Conservation (phyloP, 768 basidiomycete genomes). For the Rhizopogon salebrosus region DNA sequence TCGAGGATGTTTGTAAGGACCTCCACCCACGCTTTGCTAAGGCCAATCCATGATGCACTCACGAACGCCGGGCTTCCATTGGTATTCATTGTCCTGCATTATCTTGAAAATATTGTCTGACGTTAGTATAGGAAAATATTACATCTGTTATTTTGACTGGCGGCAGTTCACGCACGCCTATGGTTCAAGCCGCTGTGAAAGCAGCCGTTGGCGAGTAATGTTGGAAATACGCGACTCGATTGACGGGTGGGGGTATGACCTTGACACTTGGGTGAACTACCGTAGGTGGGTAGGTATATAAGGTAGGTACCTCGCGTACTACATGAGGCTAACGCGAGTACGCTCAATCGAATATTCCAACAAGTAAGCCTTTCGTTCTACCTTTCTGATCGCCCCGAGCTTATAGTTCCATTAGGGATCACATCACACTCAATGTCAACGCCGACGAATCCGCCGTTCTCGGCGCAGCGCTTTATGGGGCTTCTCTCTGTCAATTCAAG, state of each 20-base stretch:
- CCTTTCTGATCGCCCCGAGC: not conserved
- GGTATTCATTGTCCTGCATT: slow-evolving; percentile 28
- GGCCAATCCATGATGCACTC: slow-evolving; percentile 74
- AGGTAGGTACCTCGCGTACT: too few relatives aligned
- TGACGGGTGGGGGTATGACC: too few relatives aligned
- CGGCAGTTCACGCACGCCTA: slow-evolving; percentile 83
- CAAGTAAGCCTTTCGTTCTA: slow-evolving; percentile 33
- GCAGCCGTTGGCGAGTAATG: slow-evolving; percentile 76
- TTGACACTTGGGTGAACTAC: too few relatives aligned
- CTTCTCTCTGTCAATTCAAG: slow-evolving; percentile 86
- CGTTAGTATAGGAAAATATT: slow-evolving; percentile 58
- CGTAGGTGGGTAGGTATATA: too few relatives aligned
- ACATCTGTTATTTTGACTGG: slow-evolving; percentile 92
- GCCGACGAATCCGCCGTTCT: slow-evolving; percentile 95
- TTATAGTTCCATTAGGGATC: slow-evolving; percentile 42
- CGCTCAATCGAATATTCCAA: too few relatives aligned
- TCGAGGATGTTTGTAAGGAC: slow-evolving; percentile 72
- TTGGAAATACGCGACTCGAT: too few relatives aligned
- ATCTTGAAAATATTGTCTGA: slow-evolving; percentile 1
- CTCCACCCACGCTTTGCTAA: slow-evolving; percentile 55
- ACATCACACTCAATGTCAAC: slow-evolving; percentile 92
- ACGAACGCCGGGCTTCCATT: slow-evolving; percentile 58
- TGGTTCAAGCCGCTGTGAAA: slow-evolving; percentile 83
- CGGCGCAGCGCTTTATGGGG: slow-evolving; percentile 89
- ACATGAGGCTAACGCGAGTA: too few relatives aligned